These are phyloP conservation scores for Cronartium quercuum DNA, from an alignment of 1,284 basidiomycete genomes.

Conservation along the genomic window DNA sequence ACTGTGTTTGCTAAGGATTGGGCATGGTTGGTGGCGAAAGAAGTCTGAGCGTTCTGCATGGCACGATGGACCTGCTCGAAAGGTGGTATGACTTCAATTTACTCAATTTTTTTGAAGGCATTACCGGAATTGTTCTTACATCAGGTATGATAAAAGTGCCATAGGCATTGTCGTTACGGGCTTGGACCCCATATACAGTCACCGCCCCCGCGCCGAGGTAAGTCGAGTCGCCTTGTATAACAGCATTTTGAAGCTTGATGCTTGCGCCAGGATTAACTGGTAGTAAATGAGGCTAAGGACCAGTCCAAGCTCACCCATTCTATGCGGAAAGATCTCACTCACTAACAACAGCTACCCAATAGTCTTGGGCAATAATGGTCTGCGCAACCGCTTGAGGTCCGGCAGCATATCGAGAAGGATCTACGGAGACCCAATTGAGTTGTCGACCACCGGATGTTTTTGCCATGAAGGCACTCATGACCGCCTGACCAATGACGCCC, in stretches of 20 bases:
- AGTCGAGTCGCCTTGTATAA: slow-evolving; percentile 1
- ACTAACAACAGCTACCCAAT: slow-evolving; percentile 27
- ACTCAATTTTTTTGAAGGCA: neutral
- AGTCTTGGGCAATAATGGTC: slow-evolving; percentile 9
- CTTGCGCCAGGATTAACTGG: slow-evolving; percentile 22
- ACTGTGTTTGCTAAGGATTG: neutral
- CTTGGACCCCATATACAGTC: slow-evolving; percentile 3
- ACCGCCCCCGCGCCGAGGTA: slow-evolving; percentile 22
- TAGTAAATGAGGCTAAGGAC: neutral
- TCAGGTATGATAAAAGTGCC: slow-evolving; percentile 10
- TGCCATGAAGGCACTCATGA: slow-evolving; percentile 1
- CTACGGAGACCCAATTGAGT: slow-evolving; percentile 9
- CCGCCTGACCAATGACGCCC: slow-evolving; percentile 21
- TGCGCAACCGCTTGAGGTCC: slow-evolving; percentile 2
- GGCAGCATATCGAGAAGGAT: slow-evolving; percentile 8
- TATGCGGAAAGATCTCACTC: neutral
- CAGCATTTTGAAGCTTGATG: slow-evolving; percentile 3
- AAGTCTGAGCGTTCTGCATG: slow-evolving; percentile 4
- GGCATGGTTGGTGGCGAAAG: slow-evolving; percentile 4
- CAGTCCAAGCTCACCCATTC: neutral
- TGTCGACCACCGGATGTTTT: slow-evolving; percentile 9
- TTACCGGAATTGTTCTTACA: slow-evolving; percentile 2
- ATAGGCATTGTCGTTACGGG: slow-evolving; percentile 25
- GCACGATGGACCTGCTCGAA: neutral
- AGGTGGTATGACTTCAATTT: neutral